Evolutionary conservation across 148 eudicot genomes (phyloP).

Genomic region (Fagopyrum esculentum): DNA sequence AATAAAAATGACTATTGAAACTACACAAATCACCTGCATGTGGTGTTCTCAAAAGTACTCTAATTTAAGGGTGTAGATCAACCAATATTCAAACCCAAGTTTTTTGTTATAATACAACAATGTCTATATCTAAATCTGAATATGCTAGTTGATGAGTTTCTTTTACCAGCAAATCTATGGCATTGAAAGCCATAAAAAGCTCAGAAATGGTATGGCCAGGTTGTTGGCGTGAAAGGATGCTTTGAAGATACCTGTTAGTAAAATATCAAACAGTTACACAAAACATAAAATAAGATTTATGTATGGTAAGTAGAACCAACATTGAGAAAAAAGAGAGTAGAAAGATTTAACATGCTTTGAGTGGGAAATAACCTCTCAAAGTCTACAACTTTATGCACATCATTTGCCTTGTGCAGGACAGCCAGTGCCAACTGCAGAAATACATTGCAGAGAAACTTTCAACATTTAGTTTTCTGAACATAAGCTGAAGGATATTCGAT

Average conservation of each 20-base stretch:
- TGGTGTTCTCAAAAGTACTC: too few species aligned
- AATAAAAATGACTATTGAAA: too few species aligned
- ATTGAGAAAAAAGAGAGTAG: background rate
- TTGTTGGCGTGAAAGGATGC: constrained; percentile 65
- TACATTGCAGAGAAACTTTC: background rate
- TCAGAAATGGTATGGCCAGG: constrained; percentile 47
- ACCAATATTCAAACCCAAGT: background rate
- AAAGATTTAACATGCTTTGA: constrained; percentile 8
- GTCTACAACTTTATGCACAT: constrained; percentile 49
- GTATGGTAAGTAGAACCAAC: background rate
- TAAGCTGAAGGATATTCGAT: background rate
- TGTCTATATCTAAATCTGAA: background rate
- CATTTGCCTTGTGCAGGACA: constrained; percentile 64
- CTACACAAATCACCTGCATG: too few species aligned
- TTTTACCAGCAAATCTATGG: constrained; percentile 56
- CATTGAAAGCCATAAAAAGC: constrained; percentile 45
- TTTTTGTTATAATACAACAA: background rate
- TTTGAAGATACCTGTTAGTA: constrained; percentile 52
- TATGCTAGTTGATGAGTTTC: background rate
- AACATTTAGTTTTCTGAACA: background rate
- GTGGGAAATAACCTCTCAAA: constrained; percentile 56
- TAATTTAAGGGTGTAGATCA: too few species aligned
- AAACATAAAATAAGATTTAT: too few species aligned
- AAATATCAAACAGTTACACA: constrained; percentile 6
- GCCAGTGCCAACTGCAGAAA: constrained; percentile 81